Evolutionary conservation across 495 filamentous ascomycete genomes (phyloP), one percentile per base, ranked within the genome.

Genomic region (Lentithecium fluviatile): DNA sequence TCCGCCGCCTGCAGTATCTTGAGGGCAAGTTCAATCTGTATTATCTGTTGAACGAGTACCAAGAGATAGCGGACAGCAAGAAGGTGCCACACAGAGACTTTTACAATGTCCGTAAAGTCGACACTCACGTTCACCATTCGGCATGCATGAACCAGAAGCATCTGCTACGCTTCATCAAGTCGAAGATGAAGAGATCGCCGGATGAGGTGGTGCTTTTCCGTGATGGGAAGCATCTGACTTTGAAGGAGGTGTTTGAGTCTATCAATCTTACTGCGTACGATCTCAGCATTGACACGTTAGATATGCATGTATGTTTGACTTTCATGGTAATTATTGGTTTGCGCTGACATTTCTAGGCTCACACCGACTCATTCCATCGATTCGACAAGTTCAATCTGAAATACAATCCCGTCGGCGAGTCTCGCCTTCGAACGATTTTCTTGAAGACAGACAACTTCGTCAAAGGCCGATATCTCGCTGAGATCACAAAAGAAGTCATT

Each of bases 141-240:
- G 95, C 94, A 38, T 97, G 95, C 72, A 98, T 98, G 94, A 98
- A 97, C 73, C 94, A 97, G 77, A 98, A 98, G 70, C 94, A 98
- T 79, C 77, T 98, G 42, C 79, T 98, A 59, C 88, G 94, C 38
- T 98, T 97, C 74, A 98, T 98, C 75, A 98, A 98, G 74, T 95
- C 90, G 77, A 97, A 97, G 75, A 96, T 98, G 88, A 96, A 96
- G 80, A 97, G 95, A 71, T 93, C 80, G 5, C 91, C 90, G 2
- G 88, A 97, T 70, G 94, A 98, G 77, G 85, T 92, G 34, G 94
- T 98, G 17, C 81, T 97, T 53, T 96, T 85, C 71, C 82, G 94
- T 66, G 95, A 98, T 76, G 92, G 89, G 52, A 96, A 93, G 74
- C 83, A 95, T 72, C 75, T 98, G 67, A 97, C 94, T 2, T 75